phyloP scores from a whole-genome alignment of 805 yeast genomes.

The Kuraishia piskuri region DNA sequence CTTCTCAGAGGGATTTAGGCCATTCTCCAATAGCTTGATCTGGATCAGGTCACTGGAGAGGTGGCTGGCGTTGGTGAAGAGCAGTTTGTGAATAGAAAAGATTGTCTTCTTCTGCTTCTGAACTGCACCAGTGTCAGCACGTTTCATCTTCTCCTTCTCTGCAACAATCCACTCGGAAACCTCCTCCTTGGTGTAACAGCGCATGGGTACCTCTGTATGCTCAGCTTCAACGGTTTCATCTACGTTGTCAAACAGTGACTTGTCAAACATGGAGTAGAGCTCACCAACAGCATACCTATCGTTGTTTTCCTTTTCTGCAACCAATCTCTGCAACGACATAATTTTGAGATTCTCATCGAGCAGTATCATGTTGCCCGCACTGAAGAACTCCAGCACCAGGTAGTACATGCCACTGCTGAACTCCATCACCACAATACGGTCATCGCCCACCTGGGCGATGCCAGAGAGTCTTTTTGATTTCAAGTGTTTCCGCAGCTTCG shows the following conservation, averaged over 20 bases:
- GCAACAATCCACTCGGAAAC: conserved; percentile 31
- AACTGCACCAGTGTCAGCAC: too few species aligned
- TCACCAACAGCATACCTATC: conserved; percentile 70
- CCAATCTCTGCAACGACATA: conserved; percentile 68
- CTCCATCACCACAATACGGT: conserved; percentile 74
- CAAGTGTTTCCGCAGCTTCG: conserved; percentile 79
- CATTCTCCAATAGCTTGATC: conserved; percentile 37
- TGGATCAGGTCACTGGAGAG: conserved; percentile 74
- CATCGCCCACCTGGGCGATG: conserved; percentile 67
- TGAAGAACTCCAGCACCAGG: conserved; percentile 83
- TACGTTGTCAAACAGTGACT: conserved; percentile 29
- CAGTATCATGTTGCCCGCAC: conserved; percentile 86
- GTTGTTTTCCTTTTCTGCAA: conserved; percentile 60
- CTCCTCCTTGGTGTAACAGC: conserved; percentile 16
- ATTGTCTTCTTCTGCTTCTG: conserved; percentile 33
- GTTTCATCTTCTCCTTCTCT: conserved; percentile 18
- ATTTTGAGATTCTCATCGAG: conserved; percentile 64
- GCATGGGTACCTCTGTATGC: conserved; percentile 2
- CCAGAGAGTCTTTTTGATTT: conserved; percentile 70
- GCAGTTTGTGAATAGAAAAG: conserved; percentile 57
- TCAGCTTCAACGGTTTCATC: conserved; percentile 8
- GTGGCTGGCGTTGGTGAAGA: conserved; percentile 62
- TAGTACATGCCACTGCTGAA: conserved; percentile 77
- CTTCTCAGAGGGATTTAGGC: conserved; percentile 34
- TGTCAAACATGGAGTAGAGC: conserved; percentile 53